These are phyloP conservation scores for Diaporthe sp. DNA, from an alignment of 2,329 filamentous ascomycete species.

Conservation along the genomic window DNA sequence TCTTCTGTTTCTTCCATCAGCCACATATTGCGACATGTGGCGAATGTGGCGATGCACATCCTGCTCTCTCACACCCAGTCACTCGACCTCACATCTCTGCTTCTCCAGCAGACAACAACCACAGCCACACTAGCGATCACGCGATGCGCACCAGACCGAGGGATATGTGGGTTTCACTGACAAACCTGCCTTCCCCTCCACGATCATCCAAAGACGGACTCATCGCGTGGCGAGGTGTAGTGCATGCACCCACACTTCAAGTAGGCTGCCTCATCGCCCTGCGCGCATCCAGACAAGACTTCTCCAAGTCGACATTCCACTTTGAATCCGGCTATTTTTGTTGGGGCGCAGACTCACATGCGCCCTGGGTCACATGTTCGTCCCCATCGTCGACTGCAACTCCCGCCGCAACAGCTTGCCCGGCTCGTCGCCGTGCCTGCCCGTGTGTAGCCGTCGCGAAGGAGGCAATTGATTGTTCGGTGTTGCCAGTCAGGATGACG, in stretches of 20 bases:
- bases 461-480: not conserved
- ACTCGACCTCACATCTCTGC: not conserved
- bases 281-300: not conserved
- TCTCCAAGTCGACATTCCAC: too few species aligned
- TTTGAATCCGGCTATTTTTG: not conserved
- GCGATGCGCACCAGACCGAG: not conserved
- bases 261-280: not conserved
- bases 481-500: not conserved
- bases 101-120: constrained; percentile 3
- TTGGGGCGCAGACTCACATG: not conserved
- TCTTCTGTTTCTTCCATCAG: not conserved
- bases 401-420: not conserved
- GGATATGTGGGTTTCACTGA: not conserved
- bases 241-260: not conserved
- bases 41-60: constrained; percentile 11
- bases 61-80: not conserved
- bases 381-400: not conserved
- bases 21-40: constrained; percentile 16
- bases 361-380: not conserved
- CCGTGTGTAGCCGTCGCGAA: not conserved
- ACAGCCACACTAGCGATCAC: constrained; percentile 12
- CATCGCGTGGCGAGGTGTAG: not conserved
- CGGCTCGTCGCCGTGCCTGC: not conserved
- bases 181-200: too few species aligned
- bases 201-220: not conserved